phyloP scores from a whole-genome alignment of 148 eudicot genomes.

The Silene latifolia region DNA sequence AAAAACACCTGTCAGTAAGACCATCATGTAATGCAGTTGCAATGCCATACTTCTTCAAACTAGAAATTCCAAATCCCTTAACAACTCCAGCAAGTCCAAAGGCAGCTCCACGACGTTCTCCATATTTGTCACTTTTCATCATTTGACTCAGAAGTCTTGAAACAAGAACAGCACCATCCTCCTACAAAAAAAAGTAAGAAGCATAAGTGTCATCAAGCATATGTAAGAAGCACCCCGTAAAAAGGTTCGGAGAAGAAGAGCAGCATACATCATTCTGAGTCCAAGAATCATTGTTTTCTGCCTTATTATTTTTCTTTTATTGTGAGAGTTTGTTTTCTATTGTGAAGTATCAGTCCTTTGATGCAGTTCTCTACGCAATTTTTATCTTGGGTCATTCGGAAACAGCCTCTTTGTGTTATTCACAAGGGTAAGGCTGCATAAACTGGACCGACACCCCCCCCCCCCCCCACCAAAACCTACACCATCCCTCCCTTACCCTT shows the following conservation, averaged over 20 bases:
- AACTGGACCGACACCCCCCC: no score
- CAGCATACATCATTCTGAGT: neutral
- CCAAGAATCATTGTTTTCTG: neutral
- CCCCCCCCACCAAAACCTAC: no score
- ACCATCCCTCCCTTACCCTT: no score
- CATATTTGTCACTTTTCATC: conserved; percentile 97
- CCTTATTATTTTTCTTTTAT: no score
- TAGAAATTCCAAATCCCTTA: conserved; percentile 77
- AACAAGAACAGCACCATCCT: conserved; percentile 76
- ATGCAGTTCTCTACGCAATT: no score
- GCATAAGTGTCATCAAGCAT: neutral
- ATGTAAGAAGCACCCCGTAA: conserved; percentile 4
- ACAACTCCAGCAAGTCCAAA: conserved; percentile 94
- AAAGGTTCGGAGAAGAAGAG: neutral
- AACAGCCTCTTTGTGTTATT: no score
- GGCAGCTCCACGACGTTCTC: conserved; percentile 99
- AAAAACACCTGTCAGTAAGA: conserved; percentile 70
- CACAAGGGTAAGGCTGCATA: no score
- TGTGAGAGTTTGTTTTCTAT: neutral
- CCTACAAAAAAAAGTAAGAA: conserved; percentile 37
- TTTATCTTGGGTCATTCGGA: no score
- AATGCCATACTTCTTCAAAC: conserved; percentile 79
- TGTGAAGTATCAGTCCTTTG: no score
- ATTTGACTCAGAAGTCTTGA: conserved; percentile 71
- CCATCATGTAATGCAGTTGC: conserved; percentile 57